A percentile compares a stretch with the other conserved stretches of the same genome.
phyloP scores from a whole-genome alignment of 768 basidiomycete species.

The Crassisporium funariophilum region DNA sequence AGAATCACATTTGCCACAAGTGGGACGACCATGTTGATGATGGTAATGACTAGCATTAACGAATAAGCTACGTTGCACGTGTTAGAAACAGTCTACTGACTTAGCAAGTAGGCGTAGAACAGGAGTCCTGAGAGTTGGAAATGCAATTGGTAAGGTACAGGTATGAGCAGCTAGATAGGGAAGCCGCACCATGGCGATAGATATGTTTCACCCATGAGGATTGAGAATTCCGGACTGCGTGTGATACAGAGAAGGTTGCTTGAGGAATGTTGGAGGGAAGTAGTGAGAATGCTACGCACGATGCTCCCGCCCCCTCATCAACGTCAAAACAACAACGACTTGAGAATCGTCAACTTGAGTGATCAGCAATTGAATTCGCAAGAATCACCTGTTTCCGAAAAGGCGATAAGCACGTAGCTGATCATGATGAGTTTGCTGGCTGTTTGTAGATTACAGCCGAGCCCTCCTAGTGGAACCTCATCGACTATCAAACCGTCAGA shows the following conservation, averaged over 20 bases:
- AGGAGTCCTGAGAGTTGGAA: too few species aligned
- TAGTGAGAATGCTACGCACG: not conserved
- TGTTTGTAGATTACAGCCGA: slow-evolving; percentile 32
- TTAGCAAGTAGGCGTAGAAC: slow-evolving; percentile 15
- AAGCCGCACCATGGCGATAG: slow-evolving; percentile 21
- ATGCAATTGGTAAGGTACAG: too few species aligned
- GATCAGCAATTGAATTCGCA: not conserved
- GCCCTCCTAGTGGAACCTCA: slow-evolving; percentile 2
- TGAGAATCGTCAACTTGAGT: too few species aligned
- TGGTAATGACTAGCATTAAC: slow-evolving; percentile 11
- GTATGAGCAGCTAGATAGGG: too few species aligned
- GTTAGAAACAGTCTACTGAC: too few species aligned
- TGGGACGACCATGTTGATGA: slow-evolving; percentile 16
- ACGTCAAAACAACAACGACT: slow-evolving; percentile 6
- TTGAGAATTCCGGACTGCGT: slow-evolving; percentile 4
- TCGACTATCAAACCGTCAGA: too few species aligned
- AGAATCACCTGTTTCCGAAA: slow-evolving; percentile 41
- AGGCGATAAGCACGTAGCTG: slow-evolving; percentile 37
- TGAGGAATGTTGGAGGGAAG: not conserved
- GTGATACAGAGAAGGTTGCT: not conserved
- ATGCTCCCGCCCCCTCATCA: not conserved
- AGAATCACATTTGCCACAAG: slow-evolving; percentile 7
- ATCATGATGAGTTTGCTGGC: slow-evolving; percentile 35
- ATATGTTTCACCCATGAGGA: slow-evolving; percentile 19
- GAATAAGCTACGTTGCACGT: not conserved